A percentile compares a stretch with the other conserved stretches of the same genome.
Conservation (phyloP, 2,329 filamentous ascomycete species). For the Didymella sp. region DNA sequence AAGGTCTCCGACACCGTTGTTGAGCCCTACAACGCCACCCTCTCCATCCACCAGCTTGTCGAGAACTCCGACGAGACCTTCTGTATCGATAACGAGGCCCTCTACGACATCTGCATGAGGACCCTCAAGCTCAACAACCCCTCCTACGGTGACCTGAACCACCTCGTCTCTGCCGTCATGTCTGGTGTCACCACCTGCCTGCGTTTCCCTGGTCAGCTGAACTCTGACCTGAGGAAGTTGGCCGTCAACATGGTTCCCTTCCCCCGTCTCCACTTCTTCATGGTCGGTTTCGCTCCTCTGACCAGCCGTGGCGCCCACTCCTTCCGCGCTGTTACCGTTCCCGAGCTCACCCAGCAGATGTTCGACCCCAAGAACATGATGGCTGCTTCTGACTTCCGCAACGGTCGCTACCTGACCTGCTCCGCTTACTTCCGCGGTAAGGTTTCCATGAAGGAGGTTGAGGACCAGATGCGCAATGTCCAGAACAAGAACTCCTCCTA, state of each 20-base stretch:
- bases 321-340: conserved; percentile 97
- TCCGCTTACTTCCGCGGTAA: conserved; percentile 99
- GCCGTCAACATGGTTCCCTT: conserved; percentile 99
- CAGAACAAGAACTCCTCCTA: conserved; percentile 99
- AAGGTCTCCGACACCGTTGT: conserved; percentile 99
- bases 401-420: conserved; percentile 99
- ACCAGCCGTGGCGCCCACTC: conserved; percentile 90
- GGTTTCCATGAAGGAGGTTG: conserved; percentile 99
- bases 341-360: conserved; percentile 99
- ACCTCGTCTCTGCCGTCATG: conserved; percentile 99
- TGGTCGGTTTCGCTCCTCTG: conserved; percentile 99
- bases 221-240: conserved; percentile 99
- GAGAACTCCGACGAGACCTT: conserved; percentile 99
- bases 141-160: conserved; percentile 98
- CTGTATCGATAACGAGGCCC: conserved; percentile 99
- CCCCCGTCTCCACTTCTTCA: conserved; percentile 99
- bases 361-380: conserved; percentile 99
- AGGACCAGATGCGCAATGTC: conserved; percentile 99
- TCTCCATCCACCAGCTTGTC: conserved; percentile 98
- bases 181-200: conserved; percentile 98
- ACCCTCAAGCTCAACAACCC: conserved; percentile 98
- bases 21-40: conserved; percentile 99
- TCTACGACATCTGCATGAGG: conserved; percentile 99
- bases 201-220: conserved; percentile 99
- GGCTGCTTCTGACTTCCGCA: conserved; percentile 99